phyloP scores from a whole-genome alignment of 225 moss, liverwort and hornwort species.

The Bryum argenteum region DNA sequence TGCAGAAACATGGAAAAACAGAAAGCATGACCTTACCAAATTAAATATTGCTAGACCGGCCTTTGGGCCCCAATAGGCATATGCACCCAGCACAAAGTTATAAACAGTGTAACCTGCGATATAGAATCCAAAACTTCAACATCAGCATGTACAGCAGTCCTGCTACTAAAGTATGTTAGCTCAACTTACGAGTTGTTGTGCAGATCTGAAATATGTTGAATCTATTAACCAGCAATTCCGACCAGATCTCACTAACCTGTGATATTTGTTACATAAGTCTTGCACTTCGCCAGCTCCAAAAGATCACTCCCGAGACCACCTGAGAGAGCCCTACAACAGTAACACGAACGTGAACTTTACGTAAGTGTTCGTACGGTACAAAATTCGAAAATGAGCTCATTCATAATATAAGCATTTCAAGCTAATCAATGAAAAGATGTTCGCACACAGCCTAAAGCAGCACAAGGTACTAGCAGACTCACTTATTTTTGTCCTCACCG shows the following conservation, averaged over 20 bases:
- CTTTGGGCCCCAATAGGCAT: conserved; percentile 98
- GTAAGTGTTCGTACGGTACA: conserved; percentile 7
- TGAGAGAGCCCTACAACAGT: conserved; percentile 12
- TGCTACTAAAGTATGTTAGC: conserved; percentile 21
- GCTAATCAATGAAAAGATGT: not conserved
- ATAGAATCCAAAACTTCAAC: conserved; percentile 41
- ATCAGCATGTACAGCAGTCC: conserved; percentile 6
- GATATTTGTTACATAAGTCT: conserved; percentile 46
- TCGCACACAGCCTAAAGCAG: conserved; percentile 11
- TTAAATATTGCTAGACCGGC: conserved; percentile 86
- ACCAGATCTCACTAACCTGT: conserved; percentile 32
- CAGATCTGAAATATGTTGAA: not conserved
- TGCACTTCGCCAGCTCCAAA: conserved; percentile 46
- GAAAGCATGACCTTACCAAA: conserved; percentile 46
- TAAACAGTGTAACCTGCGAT: conserved; percentile 79
- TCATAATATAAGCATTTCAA: conserved; percentile 2
- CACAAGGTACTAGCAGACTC: conserved; percentile 16
- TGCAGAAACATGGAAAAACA: not conserved
- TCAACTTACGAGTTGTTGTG: not conserved
- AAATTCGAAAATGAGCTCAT: conserved; percentile 13
- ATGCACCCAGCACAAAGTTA: conserved; percentile 91
- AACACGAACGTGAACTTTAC: not conserved
- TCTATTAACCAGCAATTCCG: not conserved
- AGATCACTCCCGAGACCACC: conserved; percentile 44
- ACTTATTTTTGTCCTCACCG: conserved; percentile 29